Evolutionary conservation across 2,329 filamentous ascomycete species (phyloP).

Genomic region (Paraconiothyrium brasiliense): DNA sequence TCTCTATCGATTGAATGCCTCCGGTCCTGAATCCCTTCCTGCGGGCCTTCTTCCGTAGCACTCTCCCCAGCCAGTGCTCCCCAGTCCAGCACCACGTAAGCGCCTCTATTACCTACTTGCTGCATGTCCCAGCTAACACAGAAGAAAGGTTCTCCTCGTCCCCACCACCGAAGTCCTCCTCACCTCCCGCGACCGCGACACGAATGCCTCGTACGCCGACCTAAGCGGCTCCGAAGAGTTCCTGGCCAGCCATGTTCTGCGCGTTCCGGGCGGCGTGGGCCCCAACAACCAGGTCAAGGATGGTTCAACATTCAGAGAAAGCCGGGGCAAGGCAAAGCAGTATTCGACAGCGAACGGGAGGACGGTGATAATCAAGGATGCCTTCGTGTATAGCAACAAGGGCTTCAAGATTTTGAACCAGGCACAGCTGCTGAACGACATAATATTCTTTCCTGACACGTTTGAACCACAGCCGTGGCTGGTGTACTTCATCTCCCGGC

Average conservation of each 20-base stretch:
- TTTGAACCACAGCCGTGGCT: slow-evolving; percentile 93
- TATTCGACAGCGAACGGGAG: slow-evolving; percentile 92
- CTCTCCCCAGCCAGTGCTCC: slow-evolving; percentile 88
- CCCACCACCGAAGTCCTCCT: slow-evolving; percentile 92
- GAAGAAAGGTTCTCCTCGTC: slow-evolving; percentile 77
- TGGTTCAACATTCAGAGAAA: slow-evolving; percentile 74
- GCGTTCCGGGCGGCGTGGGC: slow-evolving; percentile 69
- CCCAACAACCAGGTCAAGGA: slow-evolving; percentile 61
- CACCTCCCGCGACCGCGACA: slow-evolving; percentile 86
- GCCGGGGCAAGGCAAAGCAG: slow-evolving; percentile 90
- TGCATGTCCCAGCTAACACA: slow-evolving; percentile 16
- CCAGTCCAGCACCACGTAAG: slow-evolving; percentile 86
- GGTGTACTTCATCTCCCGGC: slow-evolving; percentile 92
- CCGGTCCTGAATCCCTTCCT: slow-evolving; percentile 95
- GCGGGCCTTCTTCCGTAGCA: slow-evolving; percentile 97
- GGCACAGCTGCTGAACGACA: slow-evolving; percentile 83
- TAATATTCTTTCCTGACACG: slow-evolving; percentile 88
- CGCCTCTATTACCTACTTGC: slow-evolving; percentile 1
- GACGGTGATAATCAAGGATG: slow-evolving; percentile 93
- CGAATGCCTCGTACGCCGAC: slow-evolving; percentile 78
- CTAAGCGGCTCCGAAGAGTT: slow-evolving; percentile 92
- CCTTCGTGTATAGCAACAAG: slow-evolving; percentile 94
- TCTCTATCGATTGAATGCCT: slow-evolving; percentile 78
- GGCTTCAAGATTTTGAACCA: slow-evolving; percentile 94
- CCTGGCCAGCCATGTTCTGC: slow-evolving; percentile 93